These are phyloP conservation scores for Cyclospora cayetanensis DNA, from an alignment of 169 alveolate genomes.

Conservation along the genomic window DNA sequence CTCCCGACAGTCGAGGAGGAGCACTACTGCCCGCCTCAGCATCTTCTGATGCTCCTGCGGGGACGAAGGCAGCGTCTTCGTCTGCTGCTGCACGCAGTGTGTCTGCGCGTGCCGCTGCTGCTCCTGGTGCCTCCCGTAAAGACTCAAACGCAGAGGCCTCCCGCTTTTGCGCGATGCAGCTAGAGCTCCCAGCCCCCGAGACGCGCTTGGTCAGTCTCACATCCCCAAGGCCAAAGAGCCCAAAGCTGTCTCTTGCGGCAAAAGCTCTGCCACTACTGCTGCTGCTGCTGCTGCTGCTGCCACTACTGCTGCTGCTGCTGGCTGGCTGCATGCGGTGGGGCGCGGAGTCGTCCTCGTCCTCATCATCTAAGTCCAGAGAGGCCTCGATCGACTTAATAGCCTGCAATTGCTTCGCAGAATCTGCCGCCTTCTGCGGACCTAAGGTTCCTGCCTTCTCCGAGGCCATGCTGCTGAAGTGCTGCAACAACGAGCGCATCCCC, in stretches of 20 bases:
- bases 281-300: conserved; percentile 9
- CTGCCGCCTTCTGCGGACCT: not conserved
- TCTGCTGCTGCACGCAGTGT: not conserved
- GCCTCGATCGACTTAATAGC: not conserved
- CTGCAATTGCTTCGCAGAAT: not conserved
- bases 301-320: not conserved
- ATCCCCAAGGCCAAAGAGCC: not conserved
- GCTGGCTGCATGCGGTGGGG: not conserved
- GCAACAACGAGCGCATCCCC: conserved; percentile 65
- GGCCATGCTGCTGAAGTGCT: conserved; percentile 57
- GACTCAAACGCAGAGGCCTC: not conserved
- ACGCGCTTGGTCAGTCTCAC: not conserved
- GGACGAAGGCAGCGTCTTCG: not conserved
- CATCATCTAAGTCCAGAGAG: not conserved
- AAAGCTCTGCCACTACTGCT: not conserved
- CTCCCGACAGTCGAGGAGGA: not conserved
- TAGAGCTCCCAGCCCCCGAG: not conserved
- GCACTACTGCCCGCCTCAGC: no score
- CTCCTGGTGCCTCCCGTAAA: not conserved
- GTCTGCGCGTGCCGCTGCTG: not conserved
- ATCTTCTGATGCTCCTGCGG: conserved; percentile 15
- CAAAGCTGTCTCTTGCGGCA: not conserved
- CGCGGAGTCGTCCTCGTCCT: not conserved
- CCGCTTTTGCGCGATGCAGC: not conserved
- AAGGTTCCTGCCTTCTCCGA: not conserved